Evolutionary conservation across 2,329 filamentous ascomycete genomes (phyloP).

Genomic region (Cladosporium sphaerospermum): DNA sequence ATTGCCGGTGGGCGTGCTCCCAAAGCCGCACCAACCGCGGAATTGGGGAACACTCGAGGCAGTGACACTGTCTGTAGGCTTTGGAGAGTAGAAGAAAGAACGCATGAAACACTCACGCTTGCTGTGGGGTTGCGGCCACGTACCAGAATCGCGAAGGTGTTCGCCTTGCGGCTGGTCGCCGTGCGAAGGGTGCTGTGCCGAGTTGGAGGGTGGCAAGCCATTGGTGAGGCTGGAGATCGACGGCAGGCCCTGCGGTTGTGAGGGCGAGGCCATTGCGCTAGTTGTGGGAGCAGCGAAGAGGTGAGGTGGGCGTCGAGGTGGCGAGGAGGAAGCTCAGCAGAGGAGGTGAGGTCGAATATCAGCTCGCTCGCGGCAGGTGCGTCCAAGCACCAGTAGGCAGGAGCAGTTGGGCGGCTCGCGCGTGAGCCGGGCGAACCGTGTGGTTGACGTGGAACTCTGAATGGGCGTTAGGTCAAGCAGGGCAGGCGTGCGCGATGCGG

Average conservation of each 20-base stretch:
- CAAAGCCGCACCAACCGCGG: not conserved
- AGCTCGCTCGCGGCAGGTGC: not conserved
- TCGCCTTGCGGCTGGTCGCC: conserved; percentile 26
- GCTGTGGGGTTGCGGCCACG: conserved; percentile 32
- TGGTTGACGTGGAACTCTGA: conserved; percentile 7
- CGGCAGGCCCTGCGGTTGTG: conserved; percentile 25
- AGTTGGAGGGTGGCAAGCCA: conserved; percentile 24
- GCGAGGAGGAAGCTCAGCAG: not conserved
- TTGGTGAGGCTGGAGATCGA: conserved; percentile 34
- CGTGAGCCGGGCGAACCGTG: not conserved
- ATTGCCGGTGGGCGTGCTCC: no score
- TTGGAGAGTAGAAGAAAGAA: not conserved
- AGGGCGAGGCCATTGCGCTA: conserved; percentile 21
- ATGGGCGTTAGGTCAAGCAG: conserved; percentile 9
- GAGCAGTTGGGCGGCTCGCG: not conserved
- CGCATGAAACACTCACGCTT: conserved; percentile 29
- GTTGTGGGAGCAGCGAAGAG: not conserved
- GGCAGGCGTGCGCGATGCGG: conserved; percentile 13
- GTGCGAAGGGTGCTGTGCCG: conserved; percentile 23
- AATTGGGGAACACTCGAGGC: not conserved
- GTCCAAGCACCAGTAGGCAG: not conserved
- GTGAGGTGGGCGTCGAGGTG: not conserved
- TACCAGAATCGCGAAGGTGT: conserved; percentile 32
- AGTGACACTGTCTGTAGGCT: not conserved
- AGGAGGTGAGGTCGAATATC: not conserved